Conservation (phyloP, 2,329 filamentous ascomycete species). For the Fonsecaea monophora region DNA sequence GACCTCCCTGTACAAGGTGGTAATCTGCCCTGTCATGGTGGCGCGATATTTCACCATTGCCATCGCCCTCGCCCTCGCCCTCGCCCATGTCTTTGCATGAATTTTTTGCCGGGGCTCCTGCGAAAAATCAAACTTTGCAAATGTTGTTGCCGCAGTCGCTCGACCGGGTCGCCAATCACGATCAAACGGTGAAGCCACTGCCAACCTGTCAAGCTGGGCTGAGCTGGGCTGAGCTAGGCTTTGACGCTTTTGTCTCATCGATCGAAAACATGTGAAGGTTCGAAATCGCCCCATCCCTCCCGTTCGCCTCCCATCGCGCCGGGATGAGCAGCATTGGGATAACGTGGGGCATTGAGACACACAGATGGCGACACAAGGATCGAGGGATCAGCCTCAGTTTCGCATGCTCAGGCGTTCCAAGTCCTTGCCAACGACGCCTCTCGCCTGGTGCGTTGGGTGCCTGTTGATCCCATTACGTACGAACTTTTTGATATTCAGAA, state of each 20-base stretch:
- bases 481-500: not conserved
- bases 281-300: not conserved
- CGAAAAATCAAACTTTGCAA: not conserved
- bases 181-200: not conserved
- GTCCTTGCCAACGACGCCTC: constrained; percentile 1
- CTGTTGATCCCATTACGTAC: constrained; percentile 8
- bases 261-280: not conserved
- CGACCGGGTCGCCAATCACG: not conserved
- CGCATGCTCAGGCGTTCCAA: not conserved
- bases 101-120: not conserved
- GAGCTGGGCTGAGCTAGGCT: not conserved
- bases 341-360: not conserved
- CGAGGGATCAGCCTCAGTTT: not conserved
- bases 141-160: not conserved
- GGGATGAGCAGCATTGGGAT: not conserved
- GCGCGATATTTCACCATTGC: not conserved
- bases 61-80: not conserved
- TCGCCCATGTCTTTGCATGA: not conserved
- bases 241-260: not conserved
- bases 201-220: not conserved
- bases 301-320: too few relatives aligned
- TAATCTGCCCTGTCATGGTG: not conserved
- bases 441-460: not conserved
- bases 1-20: not conserved
- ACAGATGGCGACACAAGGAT: not conserved